These are phyloP conservation scores for Pseudopyrenochaeta lycopersici DNA, from an alignment of 2,329 filamentous ascomycete species.

Conservation along the genomic window DNA sequence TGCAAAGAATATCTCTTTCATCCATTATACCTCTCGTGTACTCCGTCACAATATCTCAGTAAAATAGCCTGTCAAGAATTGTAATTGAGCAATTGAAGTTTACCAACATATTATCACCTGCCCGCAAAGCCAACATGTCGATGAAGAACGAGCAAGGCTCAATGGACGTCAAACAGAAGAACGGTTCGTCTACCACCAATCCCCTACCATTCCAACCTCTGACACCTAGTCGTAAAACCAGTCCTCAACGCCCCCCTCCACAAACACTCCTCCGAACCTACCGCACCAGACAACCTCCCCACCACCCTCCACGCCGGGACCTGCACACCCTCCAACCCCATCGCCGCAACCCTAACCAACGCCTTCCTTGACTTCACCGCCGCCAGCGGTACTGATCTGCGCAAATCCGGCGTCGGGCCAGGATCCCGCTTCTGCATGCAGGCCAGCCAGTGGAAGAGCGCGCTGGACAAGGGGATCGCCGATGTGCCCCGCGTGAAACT, in stretches of 20 bases:
- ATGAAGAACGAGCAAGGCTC: constrained; percentile 29
- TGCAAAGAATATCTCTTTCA: neutral
- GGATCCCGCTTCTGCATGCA: constrained; percentile 70
- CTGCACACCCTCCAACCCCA: constrained; percentile 39
- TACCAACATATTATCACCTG: no score
- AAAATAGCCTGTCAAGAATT: no score
- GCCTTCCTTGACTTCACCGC: constrained; percentile 69
- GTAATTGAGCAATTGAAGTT: no score
- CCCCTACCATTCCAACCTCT: neutral
- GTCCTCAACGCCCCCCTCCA: constrained; percentile 37
- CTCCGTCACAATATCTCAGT: neutral
- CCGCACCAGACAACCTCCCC: constrained; percentile 4
- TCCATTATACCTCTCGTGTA: no score
- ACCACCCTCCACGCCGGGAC: constrained; percentile 22
- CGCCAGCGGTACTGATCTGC: constrained; percentile 65
- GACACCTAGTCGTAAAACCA: constrained; percentile 5
- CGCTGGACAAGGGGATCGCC: constrained; percentile 21
- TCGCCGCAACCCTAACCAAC: constrained; percentile 65
- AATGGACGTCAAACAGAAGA: constrained; percentile 39
- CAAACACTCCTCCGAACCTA: constrained; percentile 23
- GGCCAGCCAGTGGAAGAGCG: constrained; percentile 63
- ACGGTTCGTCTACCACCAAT: constrained; percentile 18
- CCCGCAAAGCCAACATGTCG: constrained; percentile 22
- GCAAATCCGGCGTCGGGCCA: constrained; percentile 60
- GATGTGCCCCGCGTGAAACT: constrained; percentile 56